Base-by-base conservation (phyloP, 306 rosid genomes). In the Ochetophila trinervis region DNA sequence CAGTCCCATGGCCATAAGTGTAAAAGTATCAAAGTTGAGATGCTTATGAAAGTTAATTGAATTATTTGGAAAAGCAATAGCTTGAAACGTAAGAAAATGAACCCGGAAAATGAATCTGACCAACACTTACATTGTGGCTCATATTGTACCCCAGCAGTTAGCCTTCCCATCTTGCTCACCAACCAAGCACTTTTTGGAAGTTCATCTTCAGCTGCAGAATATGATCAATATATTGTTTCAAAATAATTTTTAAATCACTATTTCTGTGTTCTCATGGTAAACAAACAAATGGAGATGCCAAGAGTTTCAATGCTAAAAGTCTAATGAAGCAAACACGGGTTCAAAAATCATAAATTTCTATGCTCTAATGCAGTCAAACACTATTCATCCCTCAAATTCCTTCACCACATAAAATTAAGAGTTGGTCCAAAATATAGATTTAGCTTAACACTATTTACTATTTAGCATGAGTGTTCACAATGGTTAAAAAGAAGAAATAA, bases 141-240 rank as follows among this genome's bases (percentile, higher is more conserved):
- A 54, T 79, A 93, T 76, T 86, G 97, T 81, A 94, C 88, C 68
- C 96, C 99, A 16, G 91, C 94, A 59, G 88, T 94, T 68, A 90
- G 74, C 79, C 91, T 88, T 75, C 99, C 96, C 64, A 88, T 79
- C 85, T 78, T 94, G 86, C 94, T 80, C 66, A 94, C 90, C 67
- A 94, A 65, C 99, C 99, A 94, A 32, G 78, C 94, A 66, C 61
- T 76, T 80, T 75, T 88, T 55, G 96, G 90, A 20, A 79, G 63
- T 55, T 90, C 97, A 60, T 84, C 89, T 80, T 74, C 77, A 52
- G 49, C 99, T 94, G 90, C 74, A 66, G 68, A 58, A 73, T 20
- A 74, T 54, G 27, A 68, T 52, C 65, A 64, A 45, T 51, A 45
- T 51, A 78, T 47, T 12, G 10, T 16, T 5, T 6, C 14, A 6